Evolutionary conservation across 2,329 filamentous ascomycete genomes (phyloP).

Genomic region (Fusarium mangiferae): DNA sequence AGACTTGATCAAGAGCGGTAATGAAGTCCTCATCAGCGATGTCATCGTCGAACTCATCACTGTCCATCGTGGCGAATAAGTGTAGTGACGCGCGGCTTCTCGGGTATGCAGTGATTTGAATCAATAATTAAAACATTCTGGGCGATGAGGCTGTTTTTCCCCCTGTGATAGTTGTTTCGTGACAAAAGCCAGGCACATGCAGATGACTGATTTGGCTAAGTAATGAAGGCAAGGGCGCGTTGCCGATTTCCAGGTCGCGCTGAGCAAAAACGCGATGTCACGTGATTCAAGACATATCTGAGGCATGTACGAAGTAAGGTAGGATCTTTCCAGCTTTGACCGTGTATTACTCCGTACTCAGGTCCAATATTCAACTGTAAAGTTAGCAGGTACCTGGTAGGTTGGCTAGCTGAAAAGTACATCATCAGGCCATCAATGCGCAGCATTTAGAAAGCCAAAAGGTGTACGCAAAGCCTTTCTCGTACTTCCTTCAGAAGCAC

Average conservation of each 20-base stretch:
- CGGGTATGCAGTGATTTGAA: background rate
- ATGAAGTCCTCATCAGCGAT: conserved; percentile 75
- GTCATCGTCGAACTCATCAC: conserved; percentile 72
- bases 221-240: conserved; percentile 18
- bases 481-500: too few relatives aligned
- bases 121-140: conserved; percentile 17
- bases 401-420: background rate
- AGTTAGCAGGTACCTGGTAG: background rate
- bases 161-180: background rate
- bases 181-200: background rate
- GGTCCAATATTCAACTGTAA: background rate
- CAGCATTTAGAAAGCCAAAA: background rate
- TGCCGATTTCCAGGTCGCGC: background rate
- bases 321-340: background rate
- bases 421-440: background rate
- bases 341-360: too few relatives aligned
- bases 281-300: background rate
- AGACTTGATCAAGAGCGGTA: conserved; percentile 65
- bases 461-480: too few relatives aligned
- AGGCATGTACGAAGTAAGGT: background rate
- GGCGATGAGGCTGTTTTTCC: background rate
- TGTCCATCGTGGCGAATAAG: conserved; percentile 56
- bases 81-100: background rate
- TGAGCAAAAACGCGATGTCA: conserved; percentile 43
- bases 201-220: background rate